Conservation (phyloP, 495 filamentous ascomycete genomes). For the Penicillium flavigenum region DNA sequence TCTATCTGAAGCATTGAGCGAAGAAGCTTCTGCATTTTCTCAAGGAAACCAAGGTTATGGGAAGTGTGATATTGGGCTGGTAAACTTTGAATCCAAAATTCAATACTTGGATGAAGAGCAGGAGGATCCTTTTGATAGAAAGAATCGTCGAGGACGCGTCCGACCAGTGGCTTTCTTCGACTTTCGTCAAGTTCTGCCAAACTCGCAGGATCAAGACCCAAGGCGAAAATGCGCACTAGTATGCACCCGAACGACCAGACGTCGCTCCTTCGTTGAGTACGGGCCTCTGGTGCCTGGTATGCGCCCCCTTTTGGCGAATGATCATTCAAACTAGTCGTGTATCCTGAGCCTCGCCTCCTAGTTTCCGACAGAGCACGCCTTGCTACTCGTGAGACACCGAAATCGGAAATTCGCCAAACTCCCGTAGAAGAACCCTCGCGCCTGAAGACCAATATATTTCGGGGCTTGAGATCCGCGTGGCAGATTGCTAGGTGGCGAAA, state of each 20-base stretch:
- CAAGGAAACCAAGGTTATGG: not conserved
- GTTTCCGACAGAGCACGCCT: not conserved
- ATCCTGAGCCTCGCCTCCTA: not conserved
- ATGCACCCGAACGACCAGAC: constrained; percentile 11
- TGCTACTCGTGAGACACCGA: constrained; percentile 1
- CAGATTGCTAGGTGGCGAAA: constrained; percentile 1
- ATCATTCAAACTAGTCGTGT: not conserved
- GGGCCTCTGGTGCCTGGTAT: not conserved
- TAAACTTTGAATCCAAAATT: not conserved
- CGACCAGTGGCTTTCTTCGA: not conserved
- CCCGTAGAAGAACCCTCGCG: not conserved
- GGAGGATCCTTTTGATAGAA: not conserved
- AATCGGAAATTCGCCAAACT: constrained; percentile 5
- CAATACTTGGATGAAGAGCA: not conserved
- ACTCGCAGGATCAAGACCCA: not conserved
- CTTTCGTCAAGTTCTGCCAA: not conserved
- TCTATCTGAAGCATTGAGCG: not conserved
- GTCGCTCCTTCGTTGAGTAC: not conserved
- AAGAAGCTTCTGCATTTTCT: not conserved
- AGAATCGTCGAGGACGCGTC: not conserved
- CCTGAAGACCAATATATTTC: constrained; percentile 5
- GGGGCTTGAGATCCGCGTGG: constrained; percentile 3
- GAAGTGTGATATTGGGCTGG: not conserved
- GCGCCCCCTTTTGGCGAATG: not conserved
- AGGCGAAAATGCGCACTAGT: not conserved